Conservation (phyloP, 2,329 filamentous ascomycete species). For the Colletotrichum viniferum region DNA sequence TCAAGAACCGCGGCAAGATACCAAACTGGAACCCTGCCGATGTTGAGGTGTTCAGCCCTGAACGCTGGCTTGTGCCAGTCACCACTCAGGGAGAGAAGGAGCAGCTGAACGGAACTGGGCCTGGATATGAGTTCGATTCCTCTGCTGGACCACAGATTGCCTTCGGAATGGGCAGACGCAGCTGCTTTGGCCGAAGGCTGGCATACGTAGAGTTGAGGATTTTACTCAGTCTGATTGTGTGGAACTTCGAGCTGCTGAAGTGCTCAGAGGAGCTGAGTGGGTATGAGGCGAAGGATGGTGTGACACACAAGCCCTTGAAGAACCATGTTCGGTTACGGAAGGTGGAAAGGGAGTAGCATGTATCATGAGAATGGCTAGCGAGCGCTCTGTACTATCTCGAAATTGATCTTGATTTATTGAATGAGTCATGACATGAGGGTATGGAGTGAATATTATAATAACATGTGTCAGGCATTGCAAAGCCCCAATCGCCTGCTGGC, state of each 20-base stretch:
- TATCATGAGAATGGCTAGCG: neutral
- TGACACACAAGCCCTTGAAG: neutral
- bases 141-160: slow-evolving; percentile 37
- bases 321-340: neutral
- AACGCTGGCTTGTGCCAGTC: neutral
- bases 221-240: slow-evolving; percentile 37
- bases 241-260: slow-evolving; percentile 34
- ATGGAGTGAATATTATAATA: neutral
- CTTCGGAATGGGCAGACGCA: slow-evolving; percentile 39
- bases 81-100: neutral
- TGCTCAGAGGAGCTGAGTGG: neutral
- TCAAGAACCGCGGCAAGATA: slow-evolving; percentile 22
- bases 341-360: neutral
- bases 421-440: neutral
- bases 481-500: neutral
- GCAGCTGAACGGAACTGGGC: neutral
- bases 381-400: neutral
- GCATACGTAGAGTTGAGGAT: slow-evolving; percentile 39
- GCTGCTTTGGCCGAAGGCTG: slow-evolving; percentile 41
- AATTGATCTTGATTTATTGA: neutral
- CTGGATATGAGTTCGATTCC: slow-evolving; percentile 33
- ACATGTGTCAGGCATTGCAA: rapidly evolving
- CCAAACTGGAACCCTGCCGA: neutral
- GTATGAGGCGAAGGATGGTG: neutral
- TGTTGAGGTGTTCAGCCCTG: neutral